Percentiles rank a stretch among this genome's conserved stretches.
phyloP scores from a whole-genome alignment of 257 asterid genomes.

The Solanum commersonii region DNA sequence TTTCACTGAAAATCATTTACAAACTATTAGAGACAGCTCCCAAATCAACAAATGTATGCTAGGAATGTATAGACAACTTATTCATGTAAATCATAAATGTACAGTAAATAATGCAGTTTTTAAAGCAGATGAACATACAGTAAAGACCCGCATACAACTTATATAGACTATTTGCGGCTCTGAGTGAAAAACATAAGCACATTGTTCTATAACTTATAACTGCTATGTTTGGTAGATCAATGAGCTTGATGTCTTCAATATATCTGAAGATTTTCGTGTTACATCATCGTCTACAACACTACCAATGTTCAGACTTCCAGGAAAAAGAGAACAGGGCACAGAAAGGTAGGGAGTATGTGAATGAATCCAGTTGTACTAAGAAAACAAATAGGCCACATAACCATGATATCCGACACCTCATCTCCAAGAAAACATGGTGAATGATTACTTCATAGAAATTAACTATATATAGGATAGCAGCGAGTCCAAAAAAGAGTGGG shows the following conservation, averaged over 20 bases:
- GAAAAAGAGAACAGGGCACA: not conserved
- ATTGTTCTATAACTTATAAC: not conserved
- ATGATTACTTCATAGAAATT: not conserved
- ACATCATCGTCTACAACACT: not conserved
- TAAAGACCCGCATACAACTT: not conserved
- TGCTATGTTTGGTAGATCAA: not conserved
- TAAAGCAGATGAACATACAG: not conserved
- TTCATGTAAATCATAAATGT: not conserved
- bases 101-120: not conserved
- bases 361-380: not conserved
- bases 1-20: not conserved
- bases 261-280: not conserved
- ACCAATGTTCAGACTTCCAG: not conserved
- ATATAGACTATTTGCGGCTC: slow-evolving; percentile 46
- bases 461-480: not conserved
- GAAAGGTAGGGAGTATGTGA: not conserved
- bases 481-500: not conserved
- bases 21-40: not conserved
- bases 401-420: not conserved
- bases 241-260: not conserved
- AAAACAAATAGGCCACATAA: not conserved
- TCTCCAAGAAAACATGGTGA: not conserved
- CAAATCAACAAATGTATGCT: not conserved
- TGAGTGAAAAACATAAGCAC: slow-evolving; percentile 2
- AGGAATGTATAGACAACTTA: not conserved